Conservation (phyloP, 139 green algal genomes). For the Chlamydomonas sp. region DNA sequence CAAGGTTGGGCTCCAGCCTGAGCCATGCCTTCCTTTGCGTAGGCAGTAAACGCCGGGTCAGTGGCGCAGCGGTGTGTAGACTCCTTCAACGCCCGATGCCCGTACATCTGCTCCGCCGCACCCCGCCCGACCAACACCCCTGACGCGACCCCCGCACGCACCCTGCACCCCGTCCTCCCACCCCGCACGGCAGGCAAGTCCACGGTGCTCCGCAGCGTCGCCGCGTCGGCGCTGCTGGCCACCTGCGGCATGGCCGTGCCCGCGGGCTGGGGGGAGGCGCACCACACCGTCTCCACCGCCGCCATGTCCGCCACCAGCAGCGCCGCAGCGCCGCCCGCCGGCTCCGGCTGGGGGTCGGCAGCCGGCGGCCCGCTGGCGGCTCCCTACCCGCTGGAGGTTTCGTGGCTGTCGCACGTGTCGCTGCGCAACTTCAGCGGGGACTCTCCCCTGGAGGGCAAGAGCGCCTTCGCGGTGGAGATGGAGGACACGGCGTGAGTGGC, state of each 20-base stretch:
- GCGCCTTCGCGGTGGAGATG: constrained; percentile 90
- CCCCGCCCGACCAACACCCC: no score
- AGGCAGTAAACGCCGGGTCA: no score
- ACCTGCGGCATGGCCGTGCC: constrained; percentile 84
- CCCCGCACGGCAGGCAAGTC: constrained; percentile 79
- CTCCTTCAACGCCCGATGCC: no score
- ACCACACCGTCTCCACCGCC: background rate
- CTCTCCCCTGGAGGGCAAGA: constrained; percentile 82
- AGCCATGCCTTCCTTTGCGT: no score
- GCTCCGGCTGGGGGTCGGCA: background rate
- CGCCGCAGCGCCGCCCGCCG: background rate
- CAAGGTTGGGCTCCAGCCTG: no score
- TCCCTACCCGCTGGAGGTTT: background rate
- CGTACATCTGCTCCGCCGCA: no score
- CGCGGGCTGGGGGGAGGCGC: background rate
- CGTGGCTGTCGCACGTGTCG: background rate
- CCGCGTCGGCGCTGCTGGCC: constrained; percentile 82
- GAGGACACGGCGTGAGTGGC: constrained; percentile 67
- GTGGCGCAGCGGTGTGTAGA: no score
- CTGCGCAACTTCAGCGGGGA: constrained; percentile 79
- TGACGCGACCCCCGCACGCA: no score
- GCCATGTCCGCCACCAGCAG: no score
- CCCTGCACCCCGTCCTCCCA: background rate
- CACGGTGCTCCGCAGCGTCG: constrained; percentile 83
- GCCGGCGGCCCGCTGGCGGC: background rate